Conservation (phyloP, 805 yeast genomes). For the Clavispora asparagi region DNA sequence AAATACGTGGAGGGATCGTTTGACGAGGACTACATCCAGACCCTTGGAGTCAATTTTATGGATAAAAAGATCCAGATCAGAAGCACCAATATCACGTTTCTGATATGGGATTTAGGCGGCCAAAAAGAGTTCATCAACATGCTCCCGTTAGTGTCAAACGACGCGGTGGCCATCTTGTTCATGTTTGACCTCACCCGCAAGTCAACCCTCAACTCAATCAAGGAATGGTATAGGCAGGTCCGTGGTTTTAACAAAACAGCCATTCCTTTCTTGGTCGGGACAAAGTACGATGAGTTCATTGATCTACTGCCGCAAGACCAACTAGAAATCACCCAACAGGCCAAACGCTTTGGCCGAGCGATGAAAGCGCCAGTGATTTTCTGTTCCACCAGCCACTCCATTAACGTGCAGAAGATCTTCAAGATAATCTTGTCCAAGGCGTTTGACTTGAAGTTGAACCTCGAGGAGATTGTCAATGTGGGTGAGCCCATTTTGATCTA, state of each 20-base stretch:
- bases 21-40: conserved; percentile 88
- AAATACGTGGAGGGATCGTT: conserved; percentile 94
- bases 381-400: conserved; percentile 87
- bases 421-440: conserved; percentile 87
- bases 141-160: conserved; percentile 89
- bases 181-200: conserved; percentile 86
- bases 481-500: conserved; percentile 93
- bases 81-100: conserved; percentile 82
- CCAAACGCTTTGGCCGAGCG: conserved; percentile 79
- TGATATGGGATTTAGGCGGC: conserved; percentile 96
- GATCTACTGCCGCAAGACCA: conserved; percentile 78
- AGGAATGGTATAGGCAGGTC: conserved; percentile 93
- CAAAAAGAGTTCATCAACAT: conserved; percentile 91
- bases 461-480: conserved; percentile 75
- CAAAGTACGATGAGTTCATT: conserved; percentile 85
- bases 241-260: conserved; percentile 87
- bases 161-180: conserved; percentile 85
- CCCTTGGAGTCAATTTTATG: conserved; percentile 93
- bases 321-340: conserved; percentile 74
- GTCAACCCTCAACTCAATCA: conserved; percentile 78
- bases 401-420: conserved; percentile 90
- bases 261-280: conserved; percentile 86
- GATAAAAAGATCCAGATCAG: conserved; percentile 82
- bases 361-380: conserved; percentile 84
- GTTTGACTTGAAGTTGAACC: conserved; percentile 74